Percentiles rank a stretch among this genome's conserved stretches.
phyloP scores from a whole-genome alignment of 1,284 basidiomycete genomes.

The Cutaneotrichosporon sp. region DNA sequence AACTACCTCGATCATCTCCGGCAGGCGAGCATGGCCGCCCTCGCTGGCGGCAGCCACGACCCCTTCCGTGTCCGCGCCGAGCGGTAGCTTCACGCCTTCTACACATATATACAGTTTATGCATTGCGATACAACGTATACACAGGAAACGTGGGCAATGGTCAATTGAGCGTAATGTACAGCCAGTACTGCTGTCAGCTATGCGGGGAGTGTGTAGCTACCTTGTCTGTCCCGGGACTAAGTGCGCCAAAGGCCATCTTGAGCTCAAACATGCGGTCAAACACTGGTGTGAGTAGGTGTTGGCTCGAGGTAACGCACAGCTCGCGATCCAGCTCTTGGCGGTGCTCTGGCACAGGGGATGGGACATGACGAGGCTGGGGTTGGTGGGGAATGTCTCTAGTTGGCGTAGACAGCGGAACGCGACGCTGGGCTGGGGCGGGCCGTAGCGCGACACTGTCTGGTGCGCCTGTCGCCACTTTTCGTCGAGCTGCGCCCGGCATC shows the following conservation, averaged over 20 bases:
- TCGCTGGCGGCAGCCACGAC: constrained; percentile 68
- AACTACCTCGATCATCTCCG: constrained; percentile 69
- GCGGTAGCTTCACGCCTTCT: too few species aligned
- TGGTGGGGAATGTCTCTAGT: constrained; percentile 61
- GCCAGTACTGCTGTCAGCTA: constrained; percentile 31
- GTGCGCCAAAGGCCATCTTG: constrained; percentile 26
- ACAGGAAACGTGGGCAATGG: background rate
- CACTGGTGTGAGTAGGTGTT: constrained; percentile 51
- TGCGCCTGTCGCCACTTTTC: constrained; percentile 91
- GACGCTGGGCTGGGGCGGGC: constrained; percentile 48
- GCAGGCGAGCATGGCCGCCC: constrained; percentile 61
- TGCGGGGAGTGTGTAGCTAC: constrained; percentile 8
- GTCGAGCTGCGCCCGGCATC: constrained; percentile 79
- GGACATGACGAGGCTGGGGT: constrained; percentile 82
- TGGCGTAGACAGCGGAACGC: constrained; percentile 24
- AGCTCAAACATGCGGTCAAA: constrained; percentile 80
- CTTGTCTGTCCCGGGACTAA: constrained; percentile 41
- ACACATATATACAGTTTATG: constrained; percentile 1
- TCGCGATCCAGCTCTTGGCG: constrained; percentile 77
- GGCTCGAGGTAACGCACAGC: constrained; percentile 54
- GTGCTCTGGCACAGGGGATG: constrained; percentile 80
- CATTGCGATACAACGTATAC: constrained; percentile 1
- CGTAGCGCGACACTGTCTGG: constrained; percentile 78
- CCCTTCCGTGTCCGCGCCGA: constrained; percentile 54
- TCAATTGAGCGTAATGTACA: constrained; percentile 23